These are phyloP conservation scores for Phoma sp. DNA, from an alignment of 2,329 filamentous ascomycete genomes.

Conservation along the genomic window DNA sequence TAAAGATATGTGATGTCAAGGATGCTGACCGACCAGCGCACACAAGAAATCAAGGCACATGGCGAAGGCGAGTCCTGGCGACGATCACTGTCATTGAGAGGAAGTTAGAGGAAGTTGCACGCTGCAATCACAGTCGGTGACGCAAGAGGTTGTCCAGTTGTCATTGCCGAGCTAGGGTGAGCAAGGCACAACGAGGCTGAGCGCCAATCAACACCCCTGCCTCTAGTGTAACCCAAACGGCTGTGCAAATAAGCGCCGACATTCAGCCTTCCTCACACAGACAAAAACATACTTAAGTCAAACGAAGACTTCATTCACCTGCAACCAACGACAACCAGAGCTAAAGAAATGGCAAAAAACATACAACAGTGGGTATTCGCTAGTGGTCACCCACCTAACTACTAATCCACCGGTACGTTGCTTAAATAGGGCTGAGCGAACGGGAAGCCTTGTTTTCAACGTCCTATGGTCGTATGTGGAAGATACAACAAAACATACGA, in stretches of 20 bases:
- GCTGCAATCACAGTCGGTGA: conserved; percentile 28
- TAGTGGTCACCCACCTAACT: conserved; percentile 1
- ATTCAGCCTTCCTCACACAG: background rate
- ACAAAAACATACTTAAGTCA: background rate
- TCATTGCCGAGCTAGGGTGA: conserved; percentile 27
- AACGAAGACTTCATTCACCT: too few species aligned
- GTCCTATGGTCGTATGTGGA: background rate
- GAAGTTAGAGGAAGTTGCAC: conserved; percentile 35
- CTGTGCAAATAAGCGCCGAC: conserved; percentile 1
- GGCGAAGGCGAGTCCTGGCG: conserved; percentile 8
- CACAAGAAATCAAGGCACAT: conserved; percentile 32
- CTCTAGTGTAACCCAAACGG: conserved; percentile 2
- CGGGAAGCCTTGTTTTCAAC: background rate
- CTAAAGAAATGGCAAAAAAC: background rate
- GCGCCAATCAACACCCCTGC: conserved; percentile 21
- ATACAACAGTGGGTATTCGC: conserved; percentile 2
- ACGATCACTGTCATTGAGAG: conserved; percentile 30
- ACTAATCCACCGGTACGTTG: background rate
- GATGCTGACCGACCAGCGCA: conserved; percentile 20
- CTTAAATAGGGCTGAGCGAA: conserved; percentile 1
- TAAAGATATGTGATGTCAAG: conserved; percentile 18
- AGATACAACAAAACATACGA: background rate
- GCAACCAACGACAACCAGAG: too few species aligned
- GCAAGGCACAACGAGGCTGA: conserved; percentile 21
- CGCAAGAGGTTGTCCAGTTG: conserved; percentile 27